phyloP scores from a whole-genome alignment of 345 rosid species.

The Leavenworthia alabamica region DNA sequence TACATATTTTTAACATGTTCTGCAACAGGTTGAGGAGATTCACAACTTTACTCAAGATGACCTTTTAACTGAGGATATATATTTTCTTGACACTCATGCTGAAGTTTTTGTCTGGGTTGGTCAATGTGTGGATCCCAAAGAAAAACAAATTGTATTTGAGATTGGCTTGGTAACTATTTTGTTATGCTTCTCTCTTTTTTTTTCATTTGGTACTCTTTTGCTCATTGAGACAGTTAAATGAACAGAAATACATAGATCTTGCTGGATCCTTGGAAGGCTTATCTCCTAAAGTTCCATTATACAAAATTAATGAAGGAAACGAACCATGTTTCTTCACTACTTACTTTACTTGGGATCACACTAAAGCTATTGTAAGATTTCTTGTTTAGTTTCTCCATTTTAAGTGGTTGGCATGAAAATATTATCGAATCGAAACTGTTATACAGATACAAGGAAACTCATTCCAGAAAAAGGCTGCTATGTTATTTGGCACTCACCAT shows the following conservation, averaged over 20 bases:
- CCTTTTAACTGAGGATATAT: conserved; percentile 80
- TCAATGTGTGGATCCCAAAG: conserved; percentile 67
- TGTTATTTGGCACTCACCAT: conserved; percentile 74
- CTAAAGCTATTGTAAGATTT: conserved; percentile 65
- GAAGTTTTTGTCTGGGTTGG: conserved; percentile 99
- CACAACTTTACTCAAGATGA: conserved; percentile 90
- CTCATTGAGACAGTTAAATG: conserved; percentile 21
- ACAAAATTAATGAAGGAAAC: conserved; percentile 91
- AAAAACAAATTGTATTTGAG: conserved; percentile 86
- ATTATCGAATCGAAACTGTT: background rate
- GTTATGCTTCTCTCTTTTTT: background rate
- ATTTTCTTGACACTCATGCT: conserved; percentile 87
- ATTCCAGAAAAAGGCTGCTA: conserved; percentile 85
- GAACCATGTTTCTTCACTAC: conserved; percentile 92
- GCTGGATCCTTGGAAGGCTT: conserved; percentile 80
- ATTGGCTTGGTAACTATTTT: conserved; percentile 67
- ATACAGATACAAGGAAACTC: conserved; percentile 91
- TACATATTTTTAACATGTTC: conserved; percentile 7
- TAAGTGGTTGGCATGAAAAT: background rate
- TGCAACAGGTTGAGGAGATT: conserved; percentile 76
- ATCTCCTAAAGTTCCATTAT: conserved; percentile 75
- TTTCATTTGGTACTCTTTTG: conserved; percentile 4
- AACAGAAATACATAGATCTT: conserved; percentile 71
- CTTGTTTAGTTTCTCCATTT: background rate
- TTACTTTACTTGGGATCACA: conserved; percentile 82